Base-by-base conservation (phyloP, 768 basidiomycete species). In the Auricularia sp. region DNA sequence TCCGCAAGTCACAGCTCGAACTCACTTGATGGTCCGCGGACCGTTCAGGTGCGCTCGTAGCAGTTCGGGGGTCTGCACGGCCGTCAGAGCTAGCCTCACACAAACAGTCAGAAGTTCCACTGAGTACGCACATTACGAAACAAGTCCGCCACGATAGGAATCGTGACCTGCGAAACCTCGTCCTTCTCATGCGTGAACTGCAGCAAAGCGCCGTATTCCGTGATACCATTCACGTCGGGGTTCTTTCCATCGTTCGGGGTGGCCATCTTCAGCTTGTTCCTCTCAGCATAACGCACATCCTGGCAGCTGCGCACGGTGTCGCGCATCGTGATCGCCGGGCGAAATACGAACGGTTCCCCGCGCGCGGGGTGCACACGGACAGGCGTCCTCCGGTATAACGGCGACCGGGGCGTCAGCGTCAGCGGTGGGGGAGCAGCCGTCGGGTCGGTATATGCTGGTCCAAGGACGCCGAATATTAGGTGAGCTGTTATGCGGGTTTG, bases 401-500 rank as follows among this genome's bases (percentile, higher is more conserved):
- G 56, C 1, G 24, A 14, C 24, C 1, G 16, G 1, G 56, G 56
- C 34, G 56, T 35, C 24, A 59, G 24, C 6, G 56, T 33, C 56
- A 34, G 7, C 1, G 29, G 24, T 29, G 56, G 29, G 10, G 18
- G 18, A 6, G 56, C 24, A 6, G 24, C 24, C 24, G 1, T 34
- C 1, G 56, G 6, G 24, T 59, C 56, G 16, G 8, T 1, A 10
- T 13, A 35, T 24, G 56, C 56, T 10, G 24, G 1, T 13, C 29
- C 24, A 1, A 83, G 82, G 61, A 75, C 69, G 7, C 83, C 82
- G 65, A 86, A 87, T 36, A 88, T 81, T 62, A 83, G 74, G 71
- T 87, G 85, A 1, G 81, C 74, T 1, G 78, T 79, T 54, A 86
- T 76, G 54, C 75, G 82, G n/a, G 74, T 76, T 13, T 74, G 67